A percentile compares a stretch with the other conserved stretches of the same genome.
phyloP scores from a whole-genome alignment of 2,329 filamentous ascomycete genomes.

The Colletotrichum nymphaeae region DNA sequence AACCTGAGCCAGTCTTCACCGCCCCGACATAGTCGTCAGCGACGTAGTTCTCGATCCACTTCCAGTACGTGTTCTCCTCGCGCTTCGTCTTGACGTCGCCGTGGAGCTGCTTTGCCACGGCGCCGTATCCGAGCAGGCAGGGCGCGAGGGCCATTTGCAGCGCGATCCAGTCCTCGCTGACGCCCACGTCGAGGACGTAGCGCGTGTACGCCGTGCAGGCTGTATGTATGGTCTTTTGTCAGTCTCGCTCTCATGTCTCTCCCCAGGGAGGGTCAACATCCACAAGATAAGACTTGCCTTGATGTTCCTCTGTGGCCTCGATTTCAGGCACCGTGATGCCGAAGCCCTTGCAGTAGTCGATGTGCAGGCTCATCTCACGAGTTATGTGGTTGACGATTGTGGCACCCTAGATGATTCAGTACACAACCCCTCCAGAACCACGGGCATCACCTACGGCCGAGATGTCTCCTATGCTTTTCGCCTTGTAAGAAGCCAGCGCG shows the following conservation, averaged over 20 bases:
- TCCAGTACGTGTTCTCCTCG: constrained; percentile 82
- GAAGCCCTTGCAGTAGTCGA: constrained; percentile 85
- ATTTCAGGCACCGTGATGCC: constrained; percentile 81
- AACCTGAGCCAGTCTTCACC: constrained; percentile 77
- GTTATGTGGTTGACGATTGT: constrained; percentile 81
- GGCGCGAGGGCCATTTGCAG: constrained; percentile 87
- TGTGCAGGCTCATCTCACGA: constrained; percentile 83
- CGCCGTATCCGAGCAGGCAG: constrained; percentile 89
- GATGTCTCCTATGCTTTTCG: constrained; percentile 79
- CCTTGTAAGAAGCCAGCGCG: constrained; percentile 87
- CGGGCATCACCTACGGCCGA: constrained; percentile 63
- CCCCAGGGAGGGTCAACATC: too few relatives aligned
- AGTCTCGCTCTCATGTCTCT: not conserved
- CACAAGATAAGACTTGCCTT: constrained; percentile 61
- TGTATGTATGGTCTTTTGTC: constrained; percentile 39
- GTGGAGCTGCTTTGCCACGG: constrained; percentile 78
- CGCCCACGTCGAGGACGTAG: constrained; percentile 89
- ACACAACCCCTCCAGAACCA: constrained; percentile 38
- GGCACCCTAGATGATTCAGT: constrained; percentile 60
- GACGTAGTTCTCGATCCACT: constrained; percentile 91
- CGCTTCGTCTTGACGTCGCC: constrained; percentile 69
- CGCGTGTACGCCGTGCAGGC: constrained; percentile 86
- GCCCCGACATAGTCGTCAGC: constrained; percentile 82
- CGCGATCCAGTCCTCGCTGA: constrained; percentile 88
- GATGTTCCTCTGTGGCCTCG: constrained; percentile 77